phyloP scores from a whole-genome alignment of 495 filamentous ascomycete species.

The Symbiotaphrina buchneri region DNA sequence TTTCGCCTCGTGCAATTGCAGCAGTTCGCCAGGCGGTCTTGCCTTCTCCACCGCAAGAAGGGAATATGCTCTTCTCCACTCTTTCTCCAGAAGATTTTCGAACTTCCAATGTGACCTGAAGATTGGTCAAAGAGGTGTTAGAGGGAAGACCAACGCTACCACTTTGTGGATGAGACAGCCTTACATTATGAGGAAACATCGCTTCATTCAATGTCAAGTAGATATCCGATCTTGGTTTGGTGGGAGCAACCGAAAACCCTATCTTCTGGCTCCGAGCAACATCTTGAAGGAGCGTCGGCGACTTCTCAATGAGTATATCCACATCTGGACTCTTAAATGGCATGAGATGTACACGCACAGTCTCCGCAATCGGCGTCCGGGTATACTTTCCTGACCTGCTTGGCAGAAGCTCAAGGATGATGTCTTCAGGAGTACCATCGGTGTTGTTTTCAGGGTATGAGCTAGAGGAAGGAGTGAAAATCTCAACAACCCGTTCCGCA shows the following conservation, averaged over 20 bases:
- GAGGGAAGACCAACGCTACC: constrained; percentile 48
- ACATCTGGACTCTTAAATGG: constrained; percentile 56
- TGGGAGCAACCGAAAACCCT: constrained; percentile 86
- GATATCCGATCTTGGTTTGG: constrained; percentile 73
- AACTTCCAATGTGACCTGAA: constrained; percentile 81
- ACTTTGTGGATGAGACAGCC: constrained; percentile 57
- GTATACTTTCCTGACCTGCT: constrained; percentile 51
- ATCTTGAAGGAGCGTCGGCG: constrained; percentile 69
- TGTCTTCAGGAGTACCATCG: constrained; percentile 53
- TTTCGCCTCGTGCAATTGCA: constrained; percentile 49
- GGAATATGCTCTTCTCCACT: constrained; percentile 69
- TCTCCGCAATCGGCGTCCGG: constrained; percentile 43
- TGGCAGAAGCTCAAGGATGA: constrained; percentile 52
- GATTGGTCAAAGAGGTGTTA: constrained; percentile 37
- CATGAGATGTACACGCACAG: constrained; percentile 52
- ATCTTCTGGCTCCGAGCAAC: constrained; percentile 64
- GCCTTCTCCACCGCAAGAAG: constrained; percentile 52
- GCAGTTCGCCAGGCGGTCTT: constrained; percentile 75
- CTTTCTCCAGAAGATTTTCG: constrained; percentile 53
- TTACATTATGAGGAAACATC: constrained; percentile 46
- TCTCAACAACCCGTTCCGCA: constrained; percentile 50
- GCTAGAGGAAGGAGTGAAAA: constrained; percentile 43
- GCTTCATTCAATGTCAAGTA: constrained; percentile 71
- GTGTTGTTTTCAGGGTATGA: constrained; percentile 5
- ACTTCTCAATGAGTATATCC: constrained; percentile 57